phyloP scores from a whole-genome alignment of 495 filamentous ascomycete genomes.

The Cenococcum geophilum region DNA sequence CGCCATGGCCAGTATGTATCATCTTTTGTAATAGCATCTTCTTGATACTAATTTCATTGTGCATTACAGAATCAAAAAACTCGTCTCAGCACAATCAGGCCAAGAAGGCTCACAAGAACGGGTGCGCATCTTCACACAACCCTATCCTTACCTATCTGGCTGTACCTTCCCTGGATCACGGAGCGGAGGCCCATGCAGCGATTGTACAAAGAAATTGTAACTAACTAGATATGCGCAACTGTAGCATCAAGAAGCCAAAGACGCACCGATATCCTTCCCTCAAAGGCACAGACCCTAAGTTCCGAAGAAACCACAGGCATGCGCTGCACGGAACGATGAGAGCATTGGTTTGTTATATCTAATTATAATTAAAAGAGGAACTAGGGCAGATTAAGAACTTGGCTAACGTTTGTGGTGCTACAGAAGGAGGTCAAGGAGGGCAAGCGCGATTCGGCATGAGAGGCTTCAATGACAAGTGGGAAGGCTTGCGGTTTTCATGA shows the following conservation, averaged over 20 bases:
- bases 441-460: constrained; percentile 64
- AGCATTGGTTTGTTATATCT: constrained; percentile 71
- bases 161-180: background rate
- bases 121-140: constrained; percentile 53
- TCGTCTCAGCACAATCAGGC: constrained; percentile 96
- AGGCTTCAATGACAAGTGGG: constrained; percentile 27
- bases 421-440: constrained; percentile 98
- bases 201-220: constrained; percentile 1
- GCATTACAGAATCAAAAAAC: constrained; percentile 88
- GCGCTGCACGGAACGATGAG: constrained; percentile 97
- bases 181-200: background rate
- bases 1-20: constrained; percentile 48
- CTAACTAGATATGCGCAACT: constrained; percentile 12
- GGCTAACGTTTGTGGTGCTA: constrained; percentile 31
- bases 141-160: constrained; percentile 9
- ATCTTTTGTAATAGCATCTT: background rate
- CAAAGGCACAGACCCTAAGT: constrained; percentile 98
- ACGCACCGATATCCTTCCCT: constrained; percentile 97
- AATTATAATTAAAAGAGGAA: background rate
- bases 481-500: constrained; percentile 28
- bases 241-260: constrained; percentile 99
- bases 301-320: constrained; percentile 98
- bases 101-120: constrained; percentile 96
- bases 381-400: background rate
- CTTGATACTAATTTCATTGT: background rate